Conservation (phyloP, 2,329 filamentous ascomycete species). For the Exophiala oligosperma region DNA sequence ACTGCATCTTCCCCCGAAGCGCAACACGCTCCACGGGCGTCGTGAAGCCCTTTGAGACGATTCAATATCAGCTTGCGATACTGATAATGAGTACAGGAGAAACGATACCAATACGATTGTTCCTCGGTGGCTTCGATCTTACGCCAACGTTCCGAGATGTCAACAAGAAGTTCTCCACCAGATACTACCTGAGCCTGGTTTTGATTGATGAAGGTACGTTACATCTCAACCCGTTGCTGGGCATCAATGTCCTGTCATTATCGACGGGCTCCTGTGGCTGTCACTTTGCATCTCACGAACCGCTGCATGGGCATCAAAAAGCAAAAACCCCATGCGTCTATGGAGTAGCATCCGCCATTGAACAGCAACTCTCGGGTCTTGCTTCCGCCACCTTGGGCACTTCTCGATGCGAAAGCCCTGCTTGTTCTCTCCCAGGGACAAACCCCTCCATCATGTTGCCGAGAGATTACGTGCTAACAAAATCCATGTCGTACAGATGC, state of each 20-base stretch:
- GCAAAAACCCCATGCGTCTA: background rate
- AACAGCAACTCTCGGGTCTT: constrained; percentile 9
- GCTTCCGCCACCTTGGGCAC: background rate
- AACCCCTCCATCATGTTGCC: too few relatives aligned
- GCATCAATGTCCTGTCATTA: too few relatives aligned
- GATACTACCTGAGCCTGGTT: constrained; percentile 95
- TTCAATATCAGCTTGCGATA: background rate
- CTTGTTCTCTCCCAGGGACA: too few relatives aligned
- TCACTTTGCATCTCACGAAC: background rate
- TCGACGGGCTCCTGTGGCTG: too few relatives aligned
- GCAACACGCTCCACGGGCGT: too few relatives aligned
- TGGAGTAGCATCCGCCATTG: constrained; percentile 35
- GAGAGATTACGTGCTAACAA: background rate
- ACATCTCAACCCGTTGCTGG: constrained; percentile 13
- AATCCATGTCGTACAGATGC: constrained; percentile 59
- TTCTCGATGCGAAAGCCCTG: background rate
- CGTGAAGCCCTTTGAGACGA: too few relatives aligned
- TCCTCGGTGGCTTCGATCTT: constrained; percentile 95
- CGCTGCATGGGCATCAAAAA: background rate
- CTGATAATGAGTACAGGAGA: constrained; percentile 53
- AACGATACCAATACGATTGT: constrained; percentile 94
- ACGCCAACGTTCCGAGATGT: constrained; percentile 98
- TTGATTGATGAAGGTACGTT: constrained; percentile 85
- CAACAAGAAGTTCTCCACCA: constrained; percentile 99
- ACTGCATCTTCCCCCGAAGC: background rate